phyloP scores from a whole-genome alignment of 2,329 filamentous ascomycete species.

The Capronia americana region DNA sequence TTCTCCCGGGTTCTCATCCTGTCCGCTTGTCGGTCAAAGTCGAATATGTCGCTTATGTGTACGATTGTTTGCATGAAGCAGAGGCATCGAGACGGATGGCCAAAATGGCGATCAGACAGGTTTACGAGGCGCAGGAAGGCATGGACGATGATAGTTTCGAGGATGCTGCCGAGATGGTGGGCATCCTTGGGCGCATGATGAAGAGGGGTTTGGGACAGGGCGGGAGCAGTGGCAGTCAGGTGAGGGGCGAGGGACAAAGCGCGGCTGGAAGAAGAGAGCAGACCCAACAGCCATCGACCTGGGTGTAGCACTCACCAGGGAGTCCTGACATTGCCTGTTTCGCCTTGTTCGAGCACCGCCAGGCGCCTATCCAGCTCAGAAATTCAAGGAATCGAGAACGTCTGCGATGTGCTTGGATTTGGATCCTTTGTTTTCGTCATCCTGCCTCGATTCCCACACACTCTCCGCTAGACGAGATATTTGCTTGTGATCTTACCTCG shows the following conservation, averaged over 20 bases:
- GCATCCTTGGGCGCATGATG: slow-evolving; percentile 86
- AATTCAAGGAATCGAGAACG: not conserved
- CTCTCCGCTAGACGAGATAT: no score
- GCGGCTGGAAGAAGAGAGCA: slow-evolving; percentile 15
- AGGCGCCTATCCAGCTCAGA: not conserved
- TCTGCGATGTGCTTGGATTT: not conserved
- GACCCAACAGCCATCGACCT: slow-evolving; percentile 30
- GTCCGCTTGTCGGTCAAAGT: slow-evolving; percentile 87
- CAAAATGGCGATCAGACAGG: slow-evolving; percentile 82
- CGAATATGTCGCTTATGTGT: slow-evolving; percentile 90
- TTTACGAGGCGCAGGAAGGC: slow-evolving; percentile 87
- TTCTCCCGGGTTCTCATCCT: slow-evolving; percentile 87
- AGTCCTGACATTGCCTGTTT: not conserved
- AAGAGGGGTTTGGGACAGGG: slow-evolving; percentile 66
- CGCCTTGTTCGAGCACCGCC: not conserved
- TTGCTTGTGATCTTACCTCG: no score
- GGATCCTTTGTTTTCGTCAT: not conserved
- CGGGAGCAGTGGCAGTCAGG: slow-evolving; percentile 33
- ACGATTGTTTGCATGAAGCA: slow-evolving; percentile 86
- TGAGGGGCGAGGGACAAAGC: slow-evolving; percentile 10
- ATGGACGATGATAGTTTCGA: slow-evolving; percentile 96
- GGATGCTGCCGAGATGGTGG: slow-evolving; percentile 87
- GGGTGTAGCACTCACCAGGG: slow-evolving; percentile 17
- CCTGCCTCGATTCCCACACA: not conserved
- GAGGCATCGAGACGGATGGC: slow-evolving; percentile 78